These are phyloP conservation scores for Dendrocalamus sinicus DNA, from an alignment of 176 grass and related monocot species.

Conservation along the genomic window DNA sequence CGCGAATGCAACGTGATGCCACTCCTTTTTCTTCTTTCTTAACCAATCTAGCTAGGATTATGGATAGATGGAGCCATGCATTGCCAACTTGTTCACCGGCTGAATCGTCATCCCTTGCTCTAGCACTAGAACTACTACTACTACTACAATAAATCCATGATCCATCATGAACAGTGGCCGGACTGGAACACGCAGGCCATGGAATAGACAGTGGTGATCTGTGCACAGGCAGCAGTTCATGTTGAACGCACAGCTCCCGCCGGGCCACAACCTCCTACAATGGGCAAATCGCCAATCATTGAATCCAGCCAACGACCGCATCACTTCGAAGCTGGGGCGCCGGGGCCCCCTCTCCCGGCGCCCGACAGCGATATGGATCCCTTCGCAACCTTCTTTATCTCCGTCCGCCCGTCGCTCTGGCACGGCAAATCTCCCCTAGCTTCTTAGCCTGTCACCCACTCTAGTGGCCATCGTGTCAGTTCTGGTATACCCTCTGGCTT, in stretches of 20 bases:
- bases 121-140: neutral
- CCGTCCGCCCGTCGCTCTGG: neutral
- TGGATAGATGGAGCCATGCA: neutral
- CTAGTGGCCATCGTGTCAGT: neutral
- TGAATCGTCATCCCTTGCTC: neutral
- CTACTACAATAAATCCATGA: neutral
- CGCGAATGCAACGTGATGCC: neutral
- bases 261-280: neutral
- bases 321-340: conserved; percentile 42
- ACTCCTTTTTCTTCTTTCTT: neutral
- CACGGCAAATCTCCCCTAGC: neutral
- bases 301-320: conserved; percentile 51
- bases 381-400: neutral
- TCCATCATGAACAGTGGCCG: conserved; percentile 23
- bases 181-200: conserved; percentile 19
- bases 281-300: conserved; percentile 59
- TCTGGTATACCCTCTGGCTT: neutral
- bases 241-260: conserved; percentile 30
- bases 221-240: conserved; percentile 14
- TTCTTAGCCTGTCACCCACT: neutral
- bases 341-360: neutral
- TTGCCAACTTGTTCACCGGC: conserved; percentile 1
- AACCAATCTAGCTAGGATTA: conserved; percentile 4
- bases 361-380: conserved; percentile 41
- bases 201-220: conserved; percentile 51